Evolutionary conservation across 2,329 filamentous ascomycete genomes (phyloP).

Genomic region (Colletotrichum tofieldiae): DNA sequence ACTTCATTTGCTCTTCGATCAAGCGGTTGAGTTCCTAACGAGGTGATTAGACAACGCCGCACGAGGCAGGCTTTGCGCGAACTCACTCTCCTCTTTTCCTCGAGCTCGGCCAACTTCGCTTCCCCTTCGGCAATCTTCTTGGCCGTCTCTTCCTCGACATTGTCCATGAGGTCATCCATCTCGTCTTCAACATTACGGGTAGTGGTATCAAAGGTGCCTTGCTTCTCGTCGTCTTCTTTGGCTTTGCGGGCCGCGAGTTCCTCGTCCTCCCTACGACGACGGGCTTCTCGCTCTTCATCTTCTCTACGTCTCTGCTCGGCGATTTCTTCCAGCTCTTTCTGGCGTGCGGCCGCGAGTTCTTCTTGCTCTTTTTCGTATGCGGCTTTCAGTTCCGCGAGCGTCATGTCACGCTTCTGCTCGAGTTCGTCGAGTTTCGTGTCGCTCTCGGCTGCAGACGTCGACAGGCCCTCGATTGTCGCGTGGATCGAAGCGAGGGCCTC

Average conservation of each 20-base stretch:
- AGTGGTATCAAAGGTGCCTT: constrained; percentile 50
- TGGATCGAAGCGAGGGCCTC: constrained; percentile 59
- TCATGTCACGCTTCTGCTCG: constrained; percentile 55
- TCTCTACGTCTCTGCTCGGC: constrained; percentile 56
- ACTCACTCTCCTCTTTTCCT: constrained; percentile 52
- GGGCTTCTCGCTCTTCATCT: constrained; percentile 58
- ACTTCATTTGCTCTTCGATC: constrained; percentile 59
- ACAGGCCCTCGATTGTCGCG: constrained; percentile 53
- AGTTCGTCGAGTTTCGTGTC: constrained; percentile 56
- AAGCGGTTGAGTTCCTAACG: constrained; percentile 59
- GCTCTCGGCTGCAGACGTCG: constrained; percentile 49
- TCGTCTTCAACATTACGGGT: constrained; percentile 54
- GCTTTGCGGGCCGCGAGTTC: constrained; percentile 48
- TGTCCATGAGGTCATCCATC: constrained; percentile 53
- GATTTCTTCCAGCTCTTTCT: constrained; percentile 52
- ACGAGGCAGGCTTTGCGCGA: neutral
- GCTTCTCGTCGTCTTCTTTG: constrained; percentile 52
- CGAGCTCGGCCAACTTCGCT: constrained; percentile 52
- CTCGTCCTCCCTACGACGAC: constrained; percentile 56
- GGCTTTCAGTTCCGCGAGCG: constrained; percentile 51
- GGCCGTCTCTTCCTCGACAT: constrained; percentile 52
- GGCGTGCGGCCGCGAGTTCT: constrained; percentile 49
- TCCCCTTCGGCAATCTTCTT: constrained; percentile 51
- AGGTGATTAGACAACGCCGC: constrained; percentile 18
- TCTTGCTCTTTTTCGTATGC: constrained; percentile 52